phyloP scores from a whole-genome alignment of 805 yeast species.

The Myxozyma melibiosi region DNA sequence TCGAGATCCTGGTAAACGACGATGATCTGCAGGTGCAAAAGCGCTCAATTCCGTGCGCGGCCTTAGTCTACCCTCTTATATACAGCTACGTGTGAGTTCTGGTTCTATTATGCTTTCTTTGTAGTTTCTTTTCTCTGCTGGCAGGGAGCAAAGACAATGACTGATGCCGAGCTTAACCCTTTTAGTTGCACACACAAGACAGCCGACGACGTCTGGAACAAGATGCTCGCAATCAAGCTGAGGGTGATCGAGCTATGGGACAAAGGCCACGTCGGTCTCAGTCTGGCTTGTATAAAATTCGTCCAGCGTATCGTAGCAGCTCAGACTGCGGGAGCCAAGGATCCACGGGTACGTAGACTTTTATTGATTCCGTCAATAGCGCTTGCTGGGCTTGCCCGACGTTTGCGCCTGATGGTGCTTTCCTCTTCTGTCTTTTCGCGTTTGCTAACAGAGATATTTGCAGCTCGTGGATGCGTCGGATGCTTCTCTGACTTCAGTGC shows the following conservation, averaged over 20 bases:
- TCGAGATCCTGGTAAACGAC: slow-evolving; percentile 37
- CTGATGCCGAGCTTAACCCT: no score
- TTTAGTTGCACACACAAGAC: slow-evolving; percentile 44
- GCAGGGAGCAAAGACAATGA: no score
- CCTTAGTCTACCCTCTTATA: slow-evolving; percentile 51
- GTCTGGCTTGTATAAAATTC: slow-evolving; percentile 72
- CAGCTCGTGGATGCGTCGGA: slow-evolving; percentile 38
- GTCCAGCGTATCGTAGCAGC: slow-evolving; percentile 60
- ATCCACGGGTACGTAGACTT: slow-evolving; percentile 39
- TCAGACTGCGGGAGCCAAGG: slow-evolving; percentile 51
- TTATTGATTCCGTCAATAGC: no score
- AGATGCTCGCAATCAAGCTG: slow-evolving; percentile 57
- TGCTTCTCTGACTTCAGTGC: slow-evolving; percentile 55
- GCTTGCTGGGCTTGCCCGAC: no score
- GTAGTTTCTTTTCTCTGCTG: background rate
- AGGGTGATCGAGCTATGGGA: slow-evolving; percentile 65
- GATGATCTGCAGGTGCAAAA: slow-evolving; percentile 39
- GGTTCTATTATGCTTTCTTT: slow-evolving; percentile 14
- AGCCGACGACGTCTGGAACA: slow-evolving; percentile 53
- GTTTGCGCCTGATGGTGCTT: no score
- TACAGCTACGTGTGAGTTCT: slow-evolving; percentile 50
- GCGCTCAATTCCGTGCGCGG: slow-evolving; percentile 46
- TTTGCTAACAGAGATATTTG: background rate
- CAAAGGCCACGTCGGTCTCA: slow-evolving; percentile 50
- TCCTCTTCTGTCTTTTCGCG: background rate